phyloP scores from a whole-genome alignment of 2,329 filamentous ascomycete species.

The Arthrinium phaeospermum region DNA sequence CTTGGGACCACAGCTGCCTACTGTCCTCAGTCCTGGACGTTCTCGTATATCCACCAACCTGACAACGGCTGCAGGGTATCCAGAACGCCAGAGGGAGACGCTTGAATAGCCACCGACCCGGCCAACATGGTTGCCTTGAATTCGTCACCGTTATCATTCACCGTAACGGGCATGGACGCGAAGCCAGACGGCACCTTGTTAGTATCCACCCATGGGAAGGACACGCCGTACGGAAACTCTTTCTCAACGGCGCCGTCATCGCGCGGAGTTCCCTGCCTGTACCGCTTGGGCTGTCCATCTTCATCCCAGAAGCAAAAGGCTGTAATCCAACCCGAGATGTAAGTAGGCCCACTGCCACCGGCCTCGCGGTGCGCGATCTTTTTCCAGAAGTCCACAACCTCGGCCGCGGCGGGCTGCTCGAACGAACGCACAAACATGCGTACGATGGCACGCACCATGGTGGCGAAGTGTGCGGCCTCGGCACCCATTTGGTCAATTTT shows the following conservation, averaged over 20 bases:
- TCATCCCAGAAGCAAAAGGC: constrained; percentile 42
- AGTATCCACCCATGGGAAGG: not conserved
- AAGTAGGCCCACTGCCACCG: constrained; percentile 33
- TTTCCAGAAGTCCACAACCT: constrained; percentile 35
- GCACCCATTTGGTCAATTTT: constrained; percentile 44
- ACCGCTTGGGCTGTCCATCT: not conserved
- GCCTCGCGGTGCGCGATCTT: not conserved
- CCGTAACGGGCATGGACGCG: not conserved
- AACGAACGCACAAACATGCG: constrained; percentile 37
- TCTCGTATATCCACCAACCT: not conserved
- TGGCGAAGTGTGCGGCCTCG: constrained; percentile 24
- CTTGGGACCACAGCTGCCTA: too few relatives aligned
- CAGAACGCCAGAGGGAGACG: not conserved
- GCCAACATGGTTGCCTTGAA: not conserved
- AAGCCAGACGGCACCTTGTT: not conserved
- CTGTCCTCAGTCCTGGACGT: too few relatives aligned
- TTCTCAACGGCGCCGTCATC: not conserved
- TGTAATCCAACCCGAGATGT: constrained; percentile 41
- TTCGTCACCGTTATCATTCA: not conserved
- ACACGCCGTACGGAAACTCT: not conserved
- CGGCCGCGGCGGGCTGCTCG: constrained; percentile 31
- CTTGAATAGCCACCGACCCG: not conserved
- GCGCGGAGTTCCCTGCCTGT: not conserved
- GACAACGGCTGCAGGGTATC: not conserved
- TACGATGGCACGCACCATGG: constrained; percentile 32